Base-by-base conservation (phyloP, 2,329 filamentous ascomycete genomes). In the Myriosclerotinia curreyana region DNA sequence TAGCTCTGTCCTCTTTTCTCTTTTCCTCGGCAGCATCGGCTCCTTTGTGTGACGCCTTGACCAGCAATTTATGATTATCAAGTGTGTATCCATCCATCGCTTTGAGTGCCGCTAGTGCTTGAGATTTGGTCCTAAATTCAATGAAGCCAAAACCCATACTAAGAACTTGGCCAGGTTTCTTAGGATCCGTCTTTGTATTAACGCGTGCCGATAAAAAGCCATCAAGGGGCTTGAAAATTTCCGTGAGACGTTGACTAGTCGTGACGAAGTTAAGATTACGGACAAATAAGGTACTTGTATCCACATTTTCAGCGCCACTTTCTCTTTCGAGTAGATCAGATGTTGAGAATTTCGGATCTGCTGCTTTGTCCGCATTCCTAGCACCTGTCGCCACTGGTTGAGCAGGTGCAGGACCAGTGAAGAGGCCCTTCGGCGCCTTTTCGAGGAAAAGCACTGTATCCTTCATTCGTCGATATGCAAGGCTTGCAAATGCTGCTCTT, bases 91-190 rank as follows among this genome's bases (percentile, higher is more conserved):
- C 92, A 75, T 98, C 87, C 91, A 98, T 95, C n/a, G 87, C 85
- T 70, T 86, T 83, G 65, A 92, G 80, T 31, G 94, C 95, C 53
- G 89, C 88, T 69, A 91, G 85, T 0, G 95, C 94, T 72, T 93
- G 85, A 49, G 82, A 83, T 73, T 91, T 91, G 69, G 83, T 88
- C 65, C 83, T 84, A 78, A 98, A 99, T 72, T 96, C 92, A 66
- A 92, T 85, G 76, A 99, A 99, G 52, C 93, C 95, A 75, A 96
- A 99, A 46, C 95, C 95, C 93, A 98, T 97, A 75, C 93, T 97
- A 62, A 99, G 85, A 5, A 89, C 84, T 76, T 96, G 89, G 11
- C 90, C 91, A 22, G 91, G 88, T 73, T 89, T 90, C 80, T 96
- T 97, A n/a, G 92, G 85, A 74, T 99, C 92, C 48, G 87, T 85